A percentile compares a stretch with the other conserved stretches of the same genome.
phyloP scores from a whole-genome alignment of 2,329 filamentous ascomycete genomes.

The Colletotrichum simmondsii region DNA sequence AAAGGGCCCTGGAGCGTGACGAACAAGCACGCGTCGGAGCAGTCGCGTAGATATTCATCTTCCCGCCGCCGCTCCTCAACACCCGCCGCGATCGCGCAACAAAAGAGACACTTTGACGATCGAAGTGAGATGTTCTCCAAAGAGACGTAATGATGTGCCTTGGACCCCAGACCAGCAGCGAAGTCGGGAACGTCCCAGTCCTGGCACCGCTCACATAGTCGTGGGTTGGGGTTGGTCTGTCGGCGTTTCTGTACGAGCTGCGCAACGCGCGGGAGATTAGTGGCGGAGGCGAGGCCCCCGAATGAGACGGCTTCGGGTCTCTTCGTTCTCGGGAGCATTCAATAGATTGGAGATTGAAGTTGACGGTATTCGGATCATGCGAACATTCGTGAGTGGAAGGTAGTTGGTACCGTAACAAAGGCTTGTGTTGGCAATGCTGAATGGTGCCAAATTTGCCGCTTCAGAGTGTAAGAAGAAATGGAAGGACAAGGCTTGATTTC shows the following conservation, averaged over 20 bases:
- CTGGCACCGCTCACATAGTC: constrained; percentile 19
- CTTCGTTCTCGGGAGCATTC: constrained; percentile 20
- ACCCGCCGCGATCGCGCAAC: background rate
- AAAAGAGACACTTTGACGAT: background rate
- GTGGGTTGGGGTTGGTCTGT: background rate
- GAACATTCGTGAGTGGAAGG: too few species aligned
- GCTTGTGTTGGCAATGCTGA: too few species aligned
- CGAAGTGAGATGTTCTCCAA: background rate
- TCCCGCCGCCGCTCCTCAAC: background rate
- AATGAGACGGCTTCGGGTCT: constrained; percentile 5
- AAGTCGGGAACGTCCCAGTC: constrained; percentile 24
- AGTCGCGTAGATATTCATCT: background rate
- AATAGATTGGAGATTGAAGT: background rate
- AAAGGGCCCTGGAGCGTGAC: constrained; percentile 14
- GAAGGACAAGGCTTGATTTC: background rate
- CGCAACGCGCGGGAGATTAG: background rate
- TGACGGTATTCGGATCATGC: background rate
- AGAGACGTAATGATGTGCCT: constrained; percentile 1
- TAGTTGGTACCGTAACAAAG: background rate
- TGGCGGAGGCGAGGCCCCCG: background rate
- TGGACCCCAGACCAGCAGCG: constrained; percentile 5
- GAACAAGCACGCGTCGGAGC: background rate
- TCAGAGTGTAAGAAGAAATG: background rate
- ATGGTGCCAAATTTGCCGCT: background rate
- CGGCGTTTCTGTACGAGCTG: background rate